Base-by-base conservation (phyloP, 2,329 filamentous ascomycete genomes). In the Stachybotrys chlorohalonatus region DNA sequence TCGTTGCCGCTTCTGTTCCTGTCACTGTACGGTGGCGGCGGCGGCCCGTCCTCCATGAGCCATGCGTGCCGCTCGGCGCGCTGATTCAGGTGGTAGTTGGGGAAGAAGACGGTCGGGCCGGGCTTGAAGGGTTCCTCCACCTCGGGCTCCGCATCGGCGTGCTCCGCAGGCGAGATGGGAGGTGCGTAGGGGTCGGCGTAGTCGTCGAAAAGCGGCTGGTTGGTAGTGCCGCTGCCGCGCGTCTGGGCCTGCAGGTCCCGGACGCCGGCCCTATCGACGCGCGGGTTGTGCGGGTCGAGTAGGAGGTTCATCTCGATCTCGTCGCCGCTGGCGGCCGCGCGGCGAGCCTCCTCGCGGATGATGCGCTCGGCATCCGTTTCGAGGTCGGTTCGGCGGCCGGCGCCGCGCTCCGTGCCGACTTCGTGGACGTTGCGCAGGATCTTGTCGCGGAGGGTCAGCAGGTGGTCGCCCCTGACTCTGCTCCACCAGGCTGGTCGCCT, bases 401-500 rank as follows among this genome's bases (percentile, higher is more conserved):
- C 73, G n/a, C 74, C 71, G 8, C 70, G 68, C 46, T 73, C 71
- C 16, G 79, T 79, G 42, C 77, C 76, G 15, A 83, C 69, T 60
- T 83, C 81, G 30, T 75, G 70, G 30, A 83, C 80, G 54, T 83
- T 83, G 54, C 75, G 74, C 51, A 74, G 66, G 48, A 83, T 77
- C 56, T 74, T 75, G 57, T 83, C 80, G 51, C 77, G 75, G 69
- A 83, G 73, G 51, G 62, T 66, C 54, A 70, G 67, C 31, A 72
- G 63, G 51, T 71, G 66, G 7, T 80, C 74, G 51, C 74, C 75
- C 48, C 76, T 73, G 48, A 77, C 64, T 47, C 80, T 76, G 16
- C 72, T 74, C 86, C 86, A 89, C 86, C 86, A 89, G 6, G 76
- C 76, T 0, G 86, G 86, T 64, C 83, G 85, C 53, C 75, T 72